phyloP scores from a whole-genome alignment of 192 early-diverging fungal species.

The Gigaspora rosea region DNA sequence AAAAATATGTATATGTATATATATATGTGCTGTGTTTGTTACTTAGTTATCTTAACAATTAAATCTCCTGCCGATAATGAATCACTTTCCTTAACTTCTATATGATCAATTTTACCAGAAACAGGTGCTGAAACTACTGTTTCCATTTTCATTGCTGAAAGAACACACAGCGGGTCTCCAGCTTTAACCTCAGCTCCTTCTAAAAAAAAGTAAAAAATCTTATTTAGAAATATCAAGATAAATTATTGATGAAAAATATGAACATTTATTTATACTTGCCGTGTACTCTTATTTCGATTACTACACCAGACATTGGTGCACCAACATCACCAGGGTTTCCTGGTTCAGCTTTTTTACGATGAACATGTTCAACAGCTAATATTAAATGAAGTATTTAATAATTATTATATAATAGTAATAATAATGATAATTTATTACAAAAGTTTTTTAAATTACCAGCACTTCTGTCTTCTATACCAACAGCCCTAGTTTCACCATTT shows the following conservation, averaged over 20 bases:
- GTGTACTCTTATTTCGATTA: constrained; percentile 88
- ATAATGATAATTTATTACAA: neutral
- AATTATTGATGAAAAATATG: neutral
- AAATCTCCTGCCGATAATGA: constrained; percentile 83
- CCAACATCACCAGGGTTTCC: constrained; percentile 79
- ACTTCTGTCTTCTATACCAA: constrained; percentile 68
- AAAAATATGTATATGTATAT: no score
- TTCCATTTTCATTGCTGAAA: constrained; percentile 99
- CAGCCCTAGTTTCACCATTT: constrained; percentile 91
- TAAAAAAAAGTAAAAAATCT: neutral
- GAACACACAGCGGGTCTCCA: constrained; percentile 87
- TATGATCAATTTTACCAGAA: constrained; percentile 72
- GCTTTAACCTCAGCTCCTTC: constrained; percentile 79
- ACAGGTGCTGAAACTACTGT: constrained; percentile 85
- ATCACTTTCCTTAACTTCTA: constrained; percentile 74
- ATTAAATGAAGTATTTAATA: neutral
- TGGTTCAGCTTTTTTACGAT: constrained; percentile 77
- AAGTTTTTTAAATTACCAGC: constrained; percentile 41
- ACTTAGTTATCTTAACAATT: constrained; percentile 68
- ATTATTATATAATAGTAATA: neutral
- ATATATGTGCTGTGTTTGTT: neutral
- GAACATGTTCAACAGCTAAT: constrained; percentile 57
- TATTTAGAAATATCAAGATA: neutral
- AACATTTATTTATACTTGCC: neutral
- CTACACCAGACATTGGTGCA: constrained; percentile 95